Evolutionary conservation across 2,329 filamentous ascomycete species (phyloP).

Genomic region (Pezicula carpinea): DNA sequence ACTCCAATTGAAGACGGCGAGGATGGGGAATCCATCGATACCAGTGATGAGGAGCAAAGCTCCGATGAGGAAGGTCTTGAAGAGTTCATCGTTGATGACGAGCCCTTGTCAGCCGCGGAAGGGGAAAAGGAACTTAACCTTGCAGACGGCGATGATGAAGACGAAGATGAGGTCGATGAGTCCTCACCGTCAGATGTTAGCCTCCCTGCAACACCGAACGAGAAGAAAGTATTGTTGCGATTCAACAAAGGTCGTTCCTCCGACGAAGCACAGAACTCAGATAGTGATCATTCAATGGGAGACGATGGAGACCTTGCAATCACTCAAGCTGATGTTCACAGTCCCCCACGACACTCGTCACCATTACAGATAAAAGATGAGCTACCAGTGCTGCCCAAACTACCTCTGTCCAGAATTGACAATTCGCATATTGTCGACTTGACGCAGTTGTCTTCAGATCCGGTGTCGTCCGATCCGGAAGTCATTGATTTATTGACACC

Average conservation of each 20-base stretch:
- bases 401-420: too few relatives aligned
- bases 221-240: too few relatives aligned
- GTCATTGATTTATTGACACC: too few relatives aligned
- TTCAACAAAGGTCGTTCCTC: too few relatives aligned
- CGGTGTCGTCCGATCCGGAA: too few relatives aligned
- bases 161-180: constrained; percentile 8
- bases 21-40: constrained; percentile 21
- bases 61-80: constrained; percentile 43
- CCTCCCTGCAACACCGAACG: neutral
- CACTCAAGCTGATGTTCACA: neutral
- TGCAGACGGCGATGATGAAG: constrained; percentile 19
- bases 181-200: constrained; percentile 9
- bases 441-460: too few relatives aligned
- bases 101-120: constrained; percentile 3
- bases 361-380: too few relatives aligned
- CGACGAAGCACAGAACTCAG: neutral
- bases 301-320: neutral
- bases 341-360: neutral
- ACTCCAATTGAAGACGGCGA: constrained; percentile 5
- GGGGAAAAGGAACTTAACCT: constrained; percentile 18
- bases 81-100: constrained; percentile 43
- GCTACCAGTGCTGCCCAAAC: too few relatives aligned
- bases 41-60: constrained; percentile 12
- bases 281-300: neutral
- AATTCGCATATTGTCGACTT: too few relatives aligned